Base-by-base conservation (phyloP, 148 eudicot genomes). In the Rhododendron ferrugineum region DNA sequence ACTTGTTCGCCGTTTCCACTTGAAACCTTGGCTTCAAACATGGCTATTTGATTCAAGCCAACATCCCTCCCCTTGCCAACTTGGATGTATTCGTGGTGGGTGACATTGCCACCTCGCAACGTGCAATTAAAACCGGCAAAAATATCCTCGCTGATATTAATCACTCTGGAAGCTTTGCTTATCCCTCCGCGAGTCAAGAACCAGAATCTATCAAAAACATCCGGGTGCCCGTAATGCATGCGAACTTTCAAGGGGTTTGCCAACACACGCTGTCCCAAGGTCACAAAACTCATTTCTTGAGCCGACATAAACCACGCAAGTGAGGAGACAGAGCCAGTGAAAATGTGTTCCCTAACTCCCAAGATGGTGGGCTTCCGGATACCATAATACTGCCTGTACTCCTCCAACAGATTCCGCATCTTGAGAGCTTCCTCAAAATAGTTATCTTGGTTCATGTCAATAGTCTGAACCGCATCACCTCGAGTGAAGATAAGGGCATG, bases 301-400 rank as follows among this genome's bases (percentile, higher is more conserved):
- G 95, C 94, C 5, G 98, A 96, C 98, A 94, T 96, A 89, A 96
- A 96, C 95, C 96, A 91, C 44, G 98, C 98, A 86, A 96, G 95
- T 10, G 98, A 93, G 44, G 98, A 96, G 26, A 96, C 96, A 70
- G 98, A 94, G 86, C 98, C 96, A 2, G 98, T 96, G 87, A 96
- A 96, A 79, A 96, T 92, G 87, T 94, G 94, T 84, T 96, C 98
- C 62, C 98, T 94, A 84, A 94, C 98, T 30, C 98, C 98, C 85
- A 96, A 87, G 42, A 96, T 94, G 60, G 98, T 94, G 64, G 98
- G 98, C 92, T 93, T 96, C 72, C 98, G 87, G 15, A 94, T 86
- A 83, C 98, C 98, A 89, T 96, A 95, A 56, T 88, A 82, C 47
- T 79, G 85, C 86, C 83, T 92, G 87, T 91, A 96, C 87, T 96